Evolutionary conservation across 2,329 filamentous ascomycete genomes (phyloP).

Genomic region (Nemania diffusa): DNA sequence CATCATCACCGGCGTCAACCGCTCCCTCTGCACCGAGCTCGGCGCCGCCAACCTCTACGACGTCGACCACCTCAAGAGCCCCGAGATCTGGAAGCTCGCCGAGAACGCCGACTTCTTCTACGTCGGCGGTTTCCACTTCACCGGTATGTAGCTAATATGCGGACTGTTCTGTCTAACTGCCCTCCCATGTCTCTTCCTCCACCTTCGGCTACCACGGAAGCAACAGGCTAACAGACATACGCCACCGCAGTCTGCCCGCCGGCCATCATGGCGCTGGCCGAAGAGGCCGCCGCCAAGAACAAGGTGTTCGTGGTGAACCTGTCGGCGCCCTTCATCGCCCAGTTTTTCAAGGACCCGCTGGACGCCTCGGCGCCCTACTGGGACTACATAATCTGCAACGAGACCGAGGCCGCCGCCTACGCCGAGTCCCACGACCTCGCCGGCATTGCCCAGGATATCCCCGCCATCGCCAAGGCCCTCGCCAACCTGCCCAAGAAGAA

Average conservation of each 20-base stretch:
- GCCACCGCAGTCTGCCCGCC: conserved; percentile 76
- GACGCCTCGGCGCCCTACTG: conserved; percentile 89
- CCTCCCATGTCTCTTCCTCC: neutral
- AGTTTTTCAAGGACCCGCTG: conserved; percentile 97
- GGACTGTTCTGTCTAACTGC: neutral
- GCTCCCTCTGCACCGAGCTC: conserved; percentile 93
- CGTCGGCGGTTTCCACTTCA: conserved; percentile 96
- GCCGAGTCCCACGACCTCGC: conserved; percentile 70
- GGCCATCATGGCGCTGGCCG: conserved; percentile 87
- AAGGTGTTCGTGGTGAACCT: conserved; percentile 94
- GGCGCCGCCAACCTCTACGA: conserved; percentile 98
- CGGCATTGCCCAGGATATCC: conserved; percentile 69
- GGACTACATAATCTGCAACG: conserved; percentile 96
- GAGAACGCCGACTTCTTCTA: conserved; percentile 91
- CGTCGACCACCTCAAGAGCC: conserved; percentile 89
- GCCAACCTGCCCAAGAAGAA: conserved; percentile 95
- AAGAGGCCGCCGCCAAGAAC: conserved; percentile 88
- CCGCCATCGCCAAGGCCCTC: conserved; percentile 85
- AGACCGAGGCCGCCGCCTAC: conserved; percentile 91
- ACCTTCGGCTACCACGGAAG: neutral
- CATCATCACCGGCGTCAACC: conserved; percentile 96
- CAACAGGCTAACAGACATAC: conserved; percentile 10
- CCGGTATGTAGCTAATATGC: conserved; percentile 50
- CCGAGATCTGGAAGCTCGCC: conserved; percentile 90
- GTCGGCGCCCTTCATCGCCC: conserved; percentile 92